These are phyloP conservation scores for Ogataea hybrid DNA, from an alignment of 1,139 yeast genomes.

Conservation along the genomic window DNA sequence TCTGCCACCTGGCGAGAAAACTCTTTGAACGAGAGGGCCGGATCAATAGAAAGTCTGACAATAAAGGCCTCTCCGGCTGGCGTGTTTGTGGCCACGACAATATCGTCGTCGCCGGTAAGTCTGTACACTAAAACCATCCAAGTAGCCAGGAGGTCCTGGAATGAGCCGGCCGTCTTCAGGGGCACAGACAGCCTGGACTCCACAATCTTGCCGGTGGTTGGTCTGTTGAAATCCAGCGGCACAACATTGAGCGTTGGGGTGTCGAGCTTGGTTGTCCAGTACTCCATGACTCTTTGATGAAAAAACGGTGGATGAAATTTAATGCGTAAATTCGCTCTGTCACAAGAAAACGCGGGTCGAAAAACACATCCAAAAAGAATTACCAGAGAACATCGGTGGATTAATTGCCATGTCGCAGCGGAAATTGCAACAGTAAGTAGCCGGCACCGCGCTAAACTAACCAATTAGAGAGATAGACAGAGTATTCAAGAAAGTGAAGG, in stretches of 20 bases:
- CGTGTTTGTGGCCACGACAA: constrained; percentile 72
- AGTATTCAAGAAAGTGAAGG: constrained; percentile 89
- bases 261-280: constrained; percentile 70
- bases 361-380: constrained; percentile 4
- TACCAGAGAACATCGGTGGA: not conserved
- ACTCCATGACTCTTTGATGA: constrained; percentile 33
- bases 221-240: constrained; percentile 85
- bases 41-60: constrained; percentile 57
- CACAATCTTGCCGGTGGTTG: constrained; percentile 65
- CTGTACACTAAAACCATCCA: constrained; percentile 74
- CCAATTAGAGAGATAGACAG: constrained; percentile 76
- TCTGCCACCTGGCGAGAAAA: constrained; percentile 45
- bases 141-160: constrained; percentile 60
- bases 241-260: constrained; percentile 82
- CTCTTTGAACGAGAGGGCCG: constrained; percentile 51
- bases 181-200: constrained; percentile 54
- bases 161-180: constrained; percentile 37
- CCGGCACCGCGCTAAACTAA: constrained; percentile 1
- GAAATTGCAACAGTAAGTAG: constrained; percentile 56
- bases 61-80: constrained; percentile 42
- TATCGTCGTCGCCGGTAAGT: constrained; percentile 91
- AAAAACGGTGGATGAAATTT: constrained; percentile 1
- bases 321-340: not conserved
- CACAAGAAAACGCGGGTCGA: constrained; percentile 4
- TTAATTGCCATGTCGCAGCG: constrained; percentile 56